Conservation (phyloP, 805 yeast genomes). For the Ogataea wickerhamii region DNA sequence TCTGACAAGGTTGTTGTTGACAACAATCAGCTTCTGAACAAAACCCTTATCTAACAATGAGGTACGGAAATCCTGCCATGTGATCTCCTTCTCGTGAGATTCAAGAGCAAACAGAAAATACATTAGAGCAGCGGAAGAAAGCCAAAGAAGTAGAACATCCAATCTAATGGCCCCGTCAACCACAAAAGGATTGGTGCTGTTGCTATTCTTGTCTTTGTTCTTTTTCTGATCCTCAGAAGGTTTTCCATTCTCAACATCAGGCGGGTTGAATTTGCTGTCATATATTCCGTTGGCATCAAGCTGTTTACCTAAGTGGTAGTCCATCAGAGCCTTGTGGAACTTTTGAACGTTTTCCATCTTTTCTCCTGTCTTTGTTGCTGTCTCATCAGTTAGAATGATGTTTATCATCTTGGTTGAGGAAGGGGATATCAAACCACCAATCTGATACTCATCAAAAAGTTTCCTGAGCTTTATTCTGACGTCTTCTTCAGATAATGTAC, state of each 20-base stretch:
- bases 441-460: constrained; percentile 27
- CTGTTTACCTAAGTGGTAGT: constrained; percentile 30
- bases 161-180: constrained; percentile 13
- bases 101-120: constrained; percentile 20
- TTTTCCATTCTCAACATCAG: constrained; percentile 8
- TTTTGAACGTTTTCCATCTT: constrained; percentile 29
- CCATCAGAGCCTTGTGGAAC: constrained; percentile 30
- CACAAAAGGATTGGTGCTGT: constrained; percentile 3
- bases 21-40: constrained; percentile 69
- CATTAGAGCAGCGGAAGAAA: constrained; percentile 18
- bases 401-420: constrained; percentile 28
- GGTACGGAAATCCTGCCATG: constrained; percentile 76
- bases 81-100: constrained; percentile 30
- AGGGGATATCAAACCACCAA: constrained; percentile 32
- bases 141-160: constrained; percentile 21
- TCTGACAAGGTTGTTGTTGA: constrained; percentile 69
- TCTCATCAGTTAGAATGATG: constrained; percentile 24
- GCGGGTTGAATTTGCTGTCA: constrained; percentile 24
- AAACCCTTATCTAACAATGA: constrained; percentile 72
- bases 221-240: constrained; percentile 1
- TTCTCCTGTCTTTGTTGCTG: constrained; percentile 25
- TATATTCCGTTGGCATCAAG: constrained; percentile 18
- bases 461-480: constrained; percentile 10
- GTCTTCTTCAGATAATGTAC: constrained; percentile 18
- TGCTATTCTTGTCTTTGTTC: background rate